These are phyloP conservation scores for Salinomyces thailandicus DNA, from an alignment of 2,329 filamentous ascomycete species.

Conservation along the genomic window DNA sequence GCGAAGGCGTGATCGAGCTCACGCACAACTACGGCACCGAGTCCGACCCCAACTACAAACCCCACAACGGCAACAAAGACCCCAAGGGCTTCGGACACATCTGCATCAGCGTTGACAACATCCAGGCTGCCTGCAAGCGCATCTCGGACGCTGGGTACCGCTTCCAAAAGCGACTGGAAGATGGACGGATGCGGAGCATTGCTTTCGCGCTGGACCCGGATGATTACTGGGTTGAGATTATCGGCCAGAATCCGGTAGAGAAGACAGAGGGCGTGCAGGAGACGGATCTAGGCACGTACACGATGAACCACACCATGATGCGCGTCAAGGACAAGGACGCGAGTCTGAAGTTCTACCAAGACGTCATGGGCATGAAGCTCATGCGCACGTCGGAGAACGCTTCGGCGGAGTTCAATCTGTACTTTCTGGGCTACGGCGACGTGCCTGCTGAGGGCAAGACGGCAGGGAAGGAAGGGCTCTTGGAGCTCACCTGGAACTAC, in stretches of 20 bases:
- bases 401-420: conserved; percentile 71
- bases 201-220: conserved; percentile 63
- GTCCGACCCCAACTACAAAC: conserved; percentile 64
- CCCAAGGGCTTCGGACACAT: conserved; percentile 80
- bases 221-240: conserved; percentile 59
- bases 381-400: conserved; percentile 61
- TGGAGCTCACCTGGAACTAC: conserved; percentile 82
- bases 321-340: conserved; percentile 61
- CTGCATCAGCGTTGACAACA: conserved; percentile 56
- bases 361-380: conserved; percentile 79
- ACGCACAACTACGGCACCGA: conserved; percentile 83
- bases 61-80: conserved; percentile 85
- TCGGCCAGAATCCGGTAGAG: conserved; percentile 60
- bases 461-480: conserved; percentile 65
- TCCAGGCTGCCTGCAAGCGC: conserved; percentile 70
- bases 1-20: conserved; percentile 70
- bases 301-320: conserved; percentile 81
- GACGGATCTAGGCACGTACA: conserved; percentile 67
- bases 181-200: conserved; percentile 78
- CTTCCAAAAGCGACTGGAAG: conserved; percentile 90
- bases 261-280: conserved; percentile 60
- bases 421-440: conserved; percentile 72
- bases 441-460: conserved; percentile 40
- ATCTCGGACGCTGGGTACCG: conserved; percentile 82
- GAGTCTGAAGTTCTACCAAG: conserved; percentile 47